Percentiles rank a stretch among this genome's conserved stretches.
These are phyloP conservation scores for Tirmania nivea DNA, from an alignment of 495 filamentous ascomycete genomes.

Conservation along the genomic window DNA sequence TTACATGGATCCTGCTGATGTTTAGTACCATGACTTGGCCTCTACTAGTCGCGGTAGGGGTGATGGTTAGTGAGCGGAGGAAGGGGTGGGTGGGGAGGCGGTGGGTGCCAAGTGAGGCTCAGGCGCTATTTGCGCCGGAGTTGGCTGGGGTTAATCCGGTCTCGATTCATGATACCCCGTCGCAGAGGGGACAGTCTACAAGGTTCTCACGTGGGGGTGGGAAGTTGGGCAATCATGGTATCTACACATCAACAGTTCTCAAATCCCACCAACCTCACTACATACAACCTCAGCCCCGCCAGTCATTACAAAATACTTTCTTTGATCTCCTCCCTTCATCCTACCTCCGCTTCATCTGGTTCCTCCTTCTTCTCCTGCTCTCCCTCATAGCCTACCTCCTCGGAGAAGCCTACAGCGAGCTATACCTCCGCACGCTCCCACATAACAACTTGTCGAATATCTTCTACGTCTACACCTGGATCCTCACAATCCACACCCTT, in stretches of 20 bases:
- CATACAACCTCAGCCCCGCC: not conserved
- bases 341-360: constrained; percentile 46
- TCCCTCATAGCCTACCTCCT: constrained; percentile 38
- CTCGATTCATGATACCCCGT: constrained; percentile 25
- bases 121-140: constrained; percentile 29
- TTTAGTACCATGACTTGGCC: constrained; percentile 44
- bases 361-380: constrained; percentile 36
- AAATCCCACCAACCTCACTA: not conserved
- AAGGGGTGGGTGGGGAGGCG: constrained; percentile 34
- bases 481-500: constrained; percentile 36
- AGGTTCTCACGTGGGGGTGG: not conserved
- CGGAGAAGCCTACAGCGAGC: constrained; percentile 43
- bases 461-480: constrained; percentile 44
- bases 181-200: not conserved
- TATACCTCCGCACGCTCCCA: constrained; percentile 40
- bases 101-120: constrained; percentile 36
- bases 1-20: constrained; percentile 40
- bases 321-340: constrained; percentile 4
- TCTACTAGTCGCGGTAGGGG: constrained; percentile 35
- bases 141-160: no score
- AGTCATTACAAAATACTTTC: no score
- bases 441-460: constrained; percentile 41
- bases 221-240: not conserved
- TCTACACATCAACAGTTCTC: not conserved
- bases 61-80: constrained; percentile 30